Percentiles rank a stretch among this genome's conserved stretches.
Conservation (phyloP, 1,139 yeast genomes). For the Taphrina deformans region DNA sequence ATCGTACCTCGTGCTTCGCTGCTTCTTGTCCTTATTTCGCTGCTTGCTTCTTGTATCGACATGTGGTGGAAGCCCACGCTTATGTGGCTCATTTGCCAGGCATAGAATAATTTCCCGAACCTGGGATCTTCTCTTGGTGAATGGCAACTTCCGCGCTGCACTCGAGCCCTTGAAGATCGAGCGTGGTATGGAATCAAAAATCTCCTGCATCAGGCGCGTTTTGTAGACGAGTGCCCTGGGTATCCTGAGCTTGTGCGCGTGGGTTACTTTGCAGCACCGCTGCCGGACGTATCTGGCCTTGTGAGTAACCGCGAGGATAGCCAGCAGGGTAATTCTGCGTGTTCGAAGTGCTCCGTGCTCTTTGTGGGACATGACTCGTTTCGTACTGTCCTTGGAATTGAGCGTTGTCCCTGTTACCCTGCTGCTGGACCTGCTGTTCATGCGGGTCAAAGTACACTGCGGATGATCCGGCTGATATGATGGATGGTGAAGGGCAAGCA, state of each 20-base stretch:
- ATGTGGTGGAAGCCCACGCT: too few relatives aligned
- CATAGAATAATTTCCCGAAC: neutral
- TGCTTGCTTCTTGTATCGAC: too few relatives aligned
- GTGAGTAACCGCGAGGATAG: constrained; percentile 3
- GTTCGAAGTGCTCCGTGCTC: neutral
- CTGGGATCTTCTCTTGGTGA: neutral
- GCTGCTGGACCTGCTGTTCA: too few relatives aligned
- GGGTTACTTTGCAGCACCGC: neutral
- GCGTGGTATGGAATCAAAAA: too few relatives aligned
- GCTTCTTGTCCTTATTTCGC: too few relatives aligned
- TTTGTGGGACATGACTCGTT: too few relatives aligned
- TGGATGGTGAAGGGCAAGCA: neutral
- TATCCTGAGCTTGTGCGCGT: neutral
- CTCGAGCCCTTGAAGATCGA: too few relatives aligned
- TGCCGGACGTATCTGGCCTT: neutral
- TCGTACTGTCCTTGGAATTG: too few relatives aligned
- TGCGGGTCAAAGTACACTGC: too few relatives aligned
- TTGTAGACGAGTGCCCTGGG: neutral
- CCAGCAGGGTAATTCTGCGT: neutral
- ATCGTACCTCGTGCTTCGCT: too few relatives aligned
- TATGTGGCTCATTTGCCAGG: too few relatives aligned
- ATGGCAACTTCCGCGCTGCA: neutral
- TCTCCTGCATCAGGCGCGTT: neutral
- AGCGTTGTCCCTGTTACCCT: too few relatives aligned
- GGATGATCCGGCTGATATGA: neutral